phyloP scores from a whole-genome alignment of 345 rosid species.

The Arabis alpina region DNA sequence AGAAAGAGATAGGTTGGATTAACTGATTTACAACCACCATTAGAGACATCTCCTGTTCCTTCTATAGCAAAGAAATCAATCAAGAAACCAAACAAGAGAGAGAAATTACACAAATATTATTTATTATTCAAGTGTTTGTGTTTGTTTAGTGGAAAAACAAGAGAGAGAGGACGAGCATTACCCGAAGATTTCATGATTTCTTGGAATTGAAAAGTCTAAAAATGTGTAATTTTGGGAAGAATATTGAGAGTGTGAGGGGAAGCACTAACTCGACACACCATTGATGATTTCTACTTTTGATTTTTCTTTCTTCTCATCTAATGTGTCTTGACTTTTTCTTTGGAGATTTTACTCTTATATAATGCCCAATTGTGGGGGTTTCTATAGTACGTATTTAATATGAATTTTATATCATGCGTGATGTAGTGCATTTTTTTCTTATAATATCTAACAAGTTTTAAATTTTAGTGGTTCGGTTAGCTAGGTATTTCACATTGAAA shows the following conservation, averaged over 20 bases:
- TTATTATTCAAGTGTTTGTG: conserved; percentile 21
- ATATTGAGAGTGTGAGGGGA: conserved; percentile 34
- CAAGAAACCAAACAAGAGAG: conserved; percentile 20
- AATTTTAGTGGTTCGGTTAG: too few species aligned
- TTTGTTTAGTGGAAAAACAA: conserved; percentile 26
- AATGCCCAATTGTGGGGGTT: background rate
- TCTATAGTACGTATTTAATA: background rate
- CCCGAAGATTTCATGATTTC: conserved; percentile 33
- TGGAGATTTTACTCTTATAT: background rate
- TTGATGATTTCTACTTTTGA: background rate
- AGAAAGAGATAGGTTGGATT: conserved; percentile 14
- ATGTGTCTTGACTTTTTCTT: conserved; percentile 5
- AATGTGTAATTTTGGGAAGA: background rate
- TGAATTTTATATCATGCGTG: conserved; percentile 3
- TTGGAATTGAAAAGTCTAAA: conserved; percentile 26
- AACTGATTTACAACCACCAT: conserved; percentile 27
- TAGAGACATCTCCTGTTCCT: conserved; percentile 33
- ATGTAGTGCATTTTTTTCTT: conserved; percentile 1
- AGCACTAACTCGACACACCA: conserved; percentile 40
- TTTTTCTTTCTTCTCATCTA: background rate
- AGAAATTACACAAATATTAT: conserved; percentile 11
- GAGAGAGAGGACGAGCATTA: conserved; percentile 38
- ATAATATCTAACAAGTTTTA: background rate
- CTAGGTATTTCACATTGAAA: too few species aligned
- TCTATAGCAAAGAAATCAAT: conserved; percentile 33